Evolutionary conservation across 805 yeast genomes (phyloP).

Genomic region (Priceomyces medius): DNA sequence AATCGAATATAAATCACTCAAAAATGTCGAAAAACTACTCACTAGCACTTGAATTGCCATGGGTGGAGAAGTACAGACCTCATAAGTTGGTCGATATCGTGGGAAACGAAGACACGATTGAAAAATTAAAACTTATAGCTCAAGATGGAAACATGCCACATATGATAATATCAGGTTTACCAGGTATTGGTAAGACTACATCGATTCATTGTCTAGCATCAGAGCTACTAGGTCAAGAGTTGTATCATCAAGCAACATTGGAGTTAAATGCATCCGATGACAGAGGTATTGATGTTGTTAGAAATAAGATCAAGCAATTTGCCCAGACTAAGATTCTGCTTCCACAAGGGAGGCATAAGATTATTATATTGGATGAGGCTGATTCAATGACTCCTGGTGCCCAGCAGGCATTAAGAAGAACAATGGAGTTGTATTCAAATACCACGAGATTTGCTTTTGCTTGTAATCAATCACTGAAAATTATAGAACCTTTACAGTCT

Average conservation of each 20-base stretch:
- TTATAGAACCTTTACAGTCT: slow-evolving; percentile 94
- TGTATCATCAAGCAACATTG: slow-evolving; percentile 76
- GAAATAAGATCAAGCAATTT: slow-evolving; percentile 91
- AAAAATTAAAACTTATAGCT: slow-evolving; percentile 79
- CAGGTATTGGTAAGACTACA: slow-evolving; percentile 97
- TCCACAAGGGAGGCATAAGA: slow-evolving; percentile 89
- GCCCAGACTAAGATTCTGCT: slow-evolving; percentile 90
- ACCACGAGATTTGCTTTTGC: slow-evolving; percentile 98
- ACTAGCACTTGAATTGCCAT: slow-evolving; percentile 35
- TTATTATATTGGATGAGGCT: slow-evolving; percentile 91
- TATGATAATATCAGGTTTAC: slow-evolving; percentile 90
- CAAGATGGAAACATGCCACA: slow-evolving; percentile 96
- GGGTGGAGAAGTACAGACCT: slow-evolving; percentile 96
- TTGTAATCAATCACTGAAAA: slow-evolving; percentile 90
- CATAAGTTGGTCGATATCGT: slow-evolving; percentile 76
- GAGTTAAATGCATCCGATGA: slow-evolving; percentile 97
- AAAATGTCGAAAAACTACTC: slow-evolving; percentile 10
- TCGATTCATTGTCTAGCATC: slow-evolving; percentile 87
- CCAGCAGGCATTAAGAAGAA: slow-evolving; percentile 89
- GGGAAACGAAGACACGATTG: slow-evolving; percentile 89
- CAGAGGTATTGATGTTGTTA: slow-evolving; percentile 94
- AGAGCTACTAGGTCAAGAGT: slow-evolving; percentile 68
- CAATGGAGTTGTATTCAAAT: slow-evolving; percentile 94
- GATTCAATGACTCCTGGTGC: slow-evolving; percentile 98
- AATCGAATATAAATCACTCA: background rate